Conservation (phyloP, 2,329 filamentous ascomycete genomes). For the Colletotrichum simmondsii region DNA sequence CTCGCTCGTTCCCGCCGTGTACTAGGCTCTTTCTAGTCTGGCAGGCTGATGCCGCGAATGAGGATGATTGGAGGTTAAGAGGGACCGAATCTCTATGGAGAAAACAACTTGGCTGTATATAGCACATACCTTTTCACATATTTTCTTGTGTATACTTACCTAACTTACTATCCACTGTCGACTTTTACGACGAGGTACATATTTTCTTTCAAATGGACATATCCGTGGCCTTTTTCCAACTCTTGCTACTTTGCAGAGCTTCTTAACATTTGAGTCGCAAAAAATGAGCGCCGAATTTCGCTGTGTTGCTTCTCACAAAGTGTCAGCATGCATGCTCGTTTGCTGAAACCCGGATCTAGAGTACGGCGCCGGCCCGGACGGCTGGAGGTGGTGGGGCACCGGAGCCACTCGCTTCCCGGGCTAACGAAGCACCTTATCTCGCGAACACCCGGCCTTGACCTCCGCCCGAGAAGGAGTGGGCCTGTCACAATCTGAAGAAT, state of each 20-base stretch:
- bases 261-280: too few species aligned
- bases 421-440: too few species aligned
- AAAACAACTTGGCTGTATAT: slow-evolving; percentile 9
- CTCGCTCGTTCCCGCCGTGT: slow-evolving; percentile 49
- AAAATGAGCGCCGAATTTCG: too few species aligned
- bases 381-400: too few species aligned
- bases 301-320: background rate
- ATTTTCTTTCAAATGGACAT: background rate
- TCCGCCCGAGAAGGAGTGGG: too few species aligned
- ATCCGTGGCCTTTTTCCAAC: background rate
- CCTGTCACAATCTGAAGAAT: too few species aligned
- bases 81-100: background rate
- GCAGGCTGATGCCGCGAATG: background rate
- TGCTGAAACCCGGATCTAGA: background rate
- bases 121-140: background rate
- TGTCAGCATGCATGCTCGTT: background rate
- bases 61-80: background rate
- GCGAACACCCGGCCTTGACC: too few species aligned
- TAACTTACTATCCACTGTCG: background rate
- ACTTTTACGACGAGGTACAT: slow-evolving; percentile 6
- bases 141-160: slow-evolving; percentile 13
- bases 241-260: background rate
- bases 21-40: slow-evolving; percentile 56
- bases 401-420: too few species aligned
- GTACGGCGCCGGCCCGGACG: too few species aligned